These are phyloP conservation scores for Fusarium torreyae DNA, from an alignment of 2,329 filamentous ascomycete genomes.

Conservation along the genomic window DNA sequence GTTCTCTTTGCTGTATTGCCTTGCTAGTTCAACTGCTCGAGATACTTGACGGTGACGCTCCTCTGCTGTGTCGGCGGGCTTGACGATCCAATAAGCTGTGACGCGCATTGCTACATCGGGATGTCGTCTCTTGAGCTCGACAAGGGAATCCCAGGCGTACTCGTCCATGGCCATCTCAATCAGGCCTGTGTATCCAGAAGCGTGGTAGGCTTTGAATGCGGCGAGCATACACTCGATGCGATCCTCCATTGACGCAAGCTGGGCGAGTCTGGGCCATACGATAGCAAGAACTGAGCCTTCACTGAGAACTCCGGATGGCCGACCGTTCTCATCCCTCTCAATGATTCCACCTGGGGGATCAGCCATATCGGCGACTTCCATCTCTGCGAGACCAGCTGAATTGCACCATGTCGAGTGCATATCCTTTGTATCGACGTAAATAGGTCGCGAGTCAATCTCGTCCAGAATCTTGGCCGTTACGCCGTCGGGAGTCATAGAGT, in stretches of 20 bases:
- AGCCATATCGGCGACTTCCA: constrained; percentile 61
- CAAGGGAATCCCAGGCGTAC: constrained; percentile 66
- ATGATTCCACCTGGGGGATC: constrained; percentile 68
- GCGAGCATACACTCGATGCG: constrained; percentile 63
- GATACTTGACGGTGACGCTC: constrained; percentile 64
- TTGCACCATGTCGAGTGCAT: constrained; percentile 72
- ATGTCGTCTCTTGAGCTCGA: constrained; percentile 57
- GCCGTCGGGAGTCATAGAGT: constrained; percentile 62
- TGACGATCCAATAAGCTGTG: constrained; percentile 71
- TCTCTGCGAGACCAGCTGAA: constrained; percentile 64
- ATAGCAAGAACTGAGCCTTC: constrained; percentile 68
- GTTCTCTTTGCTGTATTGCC: constrained; percentile 52
- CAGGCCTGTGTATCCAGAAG: constrained; percentile 68
- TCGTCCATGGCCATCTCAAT: constrained; percentile 76
- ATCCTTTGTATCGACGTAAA: constrained; percentile 71
- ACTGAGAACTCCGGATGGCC: constrained; percentile 65
- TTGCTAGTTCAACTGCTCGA: constrained; percentile 62
- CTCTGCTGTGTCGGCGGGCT: constrained; percentile 60
- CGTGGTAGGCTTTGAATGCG: constrained; percentile 66
- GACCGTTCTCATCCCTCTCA: constrained; percentile 64
- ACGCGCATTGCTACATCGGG: constrained; percentile 60
- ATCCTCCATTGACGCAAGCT: constrained; percentile 63
- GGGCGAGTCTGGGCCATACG: constrained; percentile 69
- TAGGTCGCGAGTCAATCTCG: constrained; percentile 67
- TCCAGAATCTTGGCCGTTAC: constrained; percentile 64